Base-by-base conservation (phyloP, 192 early-diverging fungal genomes). In the Backusella sp. region DNA sequence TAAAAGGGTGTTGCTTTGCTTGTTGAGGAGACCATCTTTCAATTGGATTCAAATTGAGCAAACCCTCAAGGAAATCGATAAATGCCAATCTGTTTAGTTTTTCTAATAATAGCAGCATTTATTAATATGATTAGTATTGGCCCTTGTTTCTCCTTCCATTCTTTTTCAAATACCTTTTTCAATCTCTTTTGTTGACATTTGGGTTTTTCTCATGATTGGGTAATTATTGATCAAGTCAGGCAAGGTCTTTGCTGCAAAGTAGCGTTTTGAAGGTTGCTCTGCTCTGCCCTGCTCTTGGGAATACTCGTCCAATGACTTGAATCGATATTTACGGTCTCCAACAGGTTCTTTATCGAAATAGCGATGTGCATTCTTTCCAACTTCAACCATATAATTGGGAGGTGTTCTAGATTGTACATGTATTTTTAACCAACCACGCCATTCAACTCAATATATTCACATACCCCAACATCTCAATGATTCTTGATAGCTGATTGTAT, bases 21-120 rank as follows among this genome's bases (percentile, higher is more conserved):
- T 99, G 96, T 46, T 94, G 92, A 17, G 98, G 97, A 11, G 95
- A 93, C 97, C 97, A 98, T 68, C 98, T 88, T 79, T 94, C 94
- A 73, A 94, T 88, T 2, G 96, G 97, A 72, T 99, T 97, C 36
- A 98, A 74, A 53, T 92, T 91, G 59, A 99, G 83, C n/a, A 98
- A 82, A 14, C 97, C 97, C 39, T 90, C 86, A 21, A 98, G 77
- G 84, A 99, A 99, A 83, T 99, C 96, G 49, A 96, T 89, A 59
- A 99, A 92, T 9, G 92, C 90, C 19, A 85, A 67, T 4, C 96
- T 90, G 76, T 86, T 90, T 72, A 86, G 85, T 83, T 86, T 90
- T 86, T 95, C 94, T 92, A 73, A 62, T 62, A 62, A 26, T 23
- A 62, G 21, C 12, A 62, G 14, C 53, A 26, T 52, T 32, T 32